Base-by-base conservation (phyloP, 139 green algal species). In the Nannochloris sp. region DNA sequence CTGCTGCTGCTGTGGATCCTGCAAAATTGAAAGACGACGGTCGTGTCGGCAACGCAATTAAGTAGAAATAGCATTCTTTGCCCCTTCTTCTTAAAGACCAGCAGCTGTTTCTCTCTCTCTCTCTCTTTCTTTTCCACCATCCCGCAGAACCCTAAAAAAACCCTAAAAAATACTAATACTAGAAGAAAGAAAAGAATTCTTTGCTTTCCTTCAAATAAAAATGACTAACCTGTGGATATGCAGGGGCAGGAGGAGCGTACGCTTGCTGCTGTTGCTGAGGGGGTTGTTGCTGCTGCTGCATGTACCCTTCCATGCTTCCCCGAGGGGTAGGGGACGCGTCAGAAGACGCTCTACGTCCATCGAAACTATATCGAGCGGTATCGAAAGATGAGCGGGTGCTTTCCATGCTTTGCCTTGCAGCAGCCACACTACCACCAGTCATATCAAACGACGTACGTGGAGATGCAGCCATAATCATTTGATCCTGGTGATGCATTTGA, bases 321-420 rank as follows among this genome's bases (percentile, higher is more conserved):
- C 24, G 25, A 12, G 57, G 8, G 8, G 27, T 5, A 12, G 25
- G 4, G 4, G 12, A 13, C 27, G 4, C 39, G 45, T 44, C 45
- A 30, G 29, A 53, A 24, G n/a, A 8, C 23, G 38, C 62, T 4
- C 29, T 19, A 24, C 48, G 32, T 45, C 64, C 27, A 35, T 54
- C 29, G 53, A 29, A 36, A 39, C 24, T 37, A 24, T 45, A 44
- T 48, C 61, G n/a, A 31, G 10, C 44, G 58, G 65, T 66, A 48
- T 73, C 65, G 23, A 73, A 73, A 37, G 30, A 54, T 37, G 65
- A 73, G 38, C 65, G 54, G 2, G 32, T 35, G 39, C 55, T 67
- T 14, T 73, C 65, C 37, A 67, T 59, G 30, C 38, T 60, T 30
- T 34, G 14, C 19, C 65, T 51, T 0, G 12, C 13, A n/a, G 29